Evolutionary conservation across 176 grass and related monocot genomes (phyloP), one percentile per base, ranked within the genome.

Genomic region (Saccharum spontaneum): DNA sequence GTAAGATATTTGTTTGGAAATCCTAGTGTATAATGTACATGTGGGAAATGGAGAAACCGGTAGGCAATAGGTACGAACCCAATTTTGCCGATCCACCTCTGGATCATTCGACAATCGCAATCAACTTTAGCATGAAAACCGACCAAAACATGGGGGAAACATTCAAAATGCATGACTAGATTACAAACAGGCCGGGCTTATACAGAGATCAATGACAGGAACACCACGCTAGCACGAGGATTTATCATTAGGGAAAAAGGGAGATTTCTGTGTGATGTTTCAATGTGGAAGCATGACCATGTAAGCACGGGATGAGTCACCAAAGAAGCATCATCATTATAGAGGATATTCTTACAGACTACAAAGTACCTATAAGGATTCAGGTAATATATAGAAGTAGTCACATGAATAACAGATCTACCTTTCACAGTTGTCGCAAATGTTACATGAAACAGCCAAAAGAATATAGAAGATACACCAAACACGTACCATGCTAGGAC

Each of bases 381-480:
- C 63, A 65, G 65, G 22, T 60, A 60, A 15, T 61, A 61, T 61
- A 61, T 81, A 2, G 48, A 38, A 22, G 70, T 46, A 52, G 6
- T 71, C 78, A 55, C 33, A 73, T 60, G 30, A 64, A 71, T 20
- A 57, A 39, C 34, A 22, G 37, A 64, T 77, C n/a, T 63, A 77
- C n/a, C 0, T 61, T 74, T 31, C 23, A 1, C 41, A 79, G 30
- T 49, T 38, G 45, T 46, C 59, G 4, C 80, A 83, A 74, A 38
- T 79, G 63, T 75, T 49, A 74, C 83, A 83, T 63, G 43, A 28
- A 59, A 86, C 13, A 45, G 13, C 72, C 33, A 85, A 82, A 73
- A 78, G 10, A 86, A 86, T 39, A 36, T 49, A 18, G 15, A 50
- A 14, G 9, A 77, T 74, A 83, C 75, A 83, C 30, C 38, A 79